A percentile compares a stretch with the other conserved stretches of the same genome.
Conservation (phyloP, 305 asterid genomes). For the Fraxinus sp. region DNA sequence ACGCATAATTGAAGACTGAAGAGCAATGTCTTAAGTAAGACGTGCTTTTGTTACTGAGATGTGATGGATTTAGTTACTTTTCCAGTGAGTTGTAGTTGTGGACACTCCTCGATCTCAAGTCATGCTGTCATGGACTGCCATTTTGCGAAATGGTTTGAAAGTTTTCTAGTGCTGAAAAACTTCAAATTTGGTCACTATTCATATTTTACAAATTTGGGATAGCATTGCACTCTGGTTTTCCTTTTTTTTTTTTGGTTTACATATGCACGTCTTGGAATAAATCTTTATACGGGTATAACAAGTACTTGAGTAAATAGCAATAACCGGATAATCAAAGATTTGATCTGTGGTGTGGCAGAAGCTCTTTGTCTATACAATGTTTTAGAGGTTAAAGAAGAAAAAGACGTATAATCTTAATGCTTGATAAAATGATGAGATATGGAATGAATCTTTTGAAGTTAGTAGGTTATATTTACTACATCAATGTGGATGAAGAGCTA, state of each 20-base stretch:
- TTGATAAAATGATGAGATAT: neutral
- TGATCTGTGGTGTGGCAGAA: neutral
- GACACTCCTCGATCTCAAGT: neutral
- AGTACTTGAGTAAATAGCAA: neutral
- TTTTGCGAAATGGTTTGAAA: neutral
- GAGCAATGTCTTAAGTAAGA: neutral
- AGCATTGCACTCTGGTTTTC: neutral
- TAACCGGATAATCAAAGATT: neutral
- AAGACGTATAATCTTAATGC: neutral
- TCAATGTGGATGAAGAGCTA: neutral
- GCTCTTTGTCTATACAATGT: neutral
- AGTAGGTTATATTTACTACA: neutral
- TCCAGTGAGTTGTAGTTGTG: constrained; percentile 4
- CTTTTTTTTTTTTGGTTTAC: neutral
- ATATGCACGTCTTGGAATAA: neutral
- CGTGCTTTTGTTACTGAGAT: constrained; percentile 1
- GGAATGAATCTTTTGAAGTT: neutral
- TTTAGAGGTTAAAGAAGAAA: neutral
- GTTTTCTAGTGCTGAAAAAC: neutral
- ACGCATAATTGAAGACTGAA: neutral
- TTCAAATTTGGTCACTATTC: constrained; percentile 5
- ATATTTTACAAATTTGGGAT: neutral
- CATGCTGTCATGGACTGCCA: neutral
- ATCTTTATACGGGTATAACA: neutral
- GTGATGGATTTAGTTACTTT: constrained; percentile 4